Conservation (phyloP, 345 rosid species). For the Tarenaya hassleriana region DNA sequence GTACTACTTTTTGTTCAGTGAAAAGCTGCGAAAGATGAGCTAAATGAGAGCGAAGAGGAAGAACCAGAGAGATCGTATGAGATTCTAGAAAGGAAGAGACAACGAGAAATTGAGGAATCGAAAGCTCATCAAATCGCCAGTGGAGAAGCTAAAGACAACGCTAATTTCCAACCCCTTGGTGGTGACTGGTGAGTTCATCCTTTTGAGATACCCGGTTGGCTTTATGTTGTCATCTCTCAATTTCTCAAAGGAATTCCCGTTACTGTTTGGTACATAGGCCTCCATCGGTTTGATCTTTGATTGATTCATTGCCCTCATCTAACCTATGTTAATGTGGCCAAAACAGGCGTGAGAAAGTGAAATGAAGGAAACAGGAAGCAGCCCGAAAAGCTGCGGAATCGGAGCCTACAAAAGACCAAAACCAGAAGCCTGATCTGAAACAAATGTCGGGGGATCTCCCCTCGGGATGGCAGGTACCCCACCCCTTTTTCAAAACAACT, state of each 20-base stretch:
- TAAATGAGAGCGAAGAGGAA: constrained; percentile 71
- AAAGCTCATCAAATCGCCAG: constrained; percentile 76
- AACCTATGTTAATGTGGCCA: constrained; percentile 4
- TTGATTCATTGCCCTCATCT: no score
- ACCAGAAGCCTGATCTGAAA: constrained; percentile 43
- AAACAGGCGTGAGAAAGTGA: constrained; percentile 90
- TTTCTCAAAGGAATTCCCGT: no score
- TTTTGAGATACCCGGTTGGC: neutral
- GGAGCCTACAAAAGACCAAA: constrained; percentile 27
- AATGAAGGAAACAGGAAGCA: constrained; percentile 60
- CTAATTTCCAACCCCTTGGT: constrained; percentile 94
- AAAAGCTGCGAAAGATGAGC: constrained; percentile 98
- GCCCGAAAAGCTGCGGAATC: constrained; percentile 37
- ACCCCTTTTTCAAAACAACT: no score
- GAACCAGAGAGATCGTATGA: constrained; percentile 61
- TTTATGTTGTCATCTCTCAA: no score
- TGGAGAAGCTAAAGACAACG: constrained; percentile 90
- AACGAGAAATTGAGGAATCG: constrained; percentile 89
- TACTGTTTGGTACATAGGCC: no score
- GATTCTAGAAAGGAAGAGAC: constrained; percentile 66
- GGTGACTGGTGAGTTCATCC: constrained; percentile 70
- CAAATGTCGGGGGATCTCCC: constrained; percentile 58
- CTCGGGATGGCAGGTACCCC: constrained; percentile 88
- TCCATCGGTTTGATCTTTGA: no score
- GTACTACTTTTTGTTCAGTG: constrained; percentile 43